Percentiles rank a stretch among this genome's conserved stretches.
These are phyloP conservation scores for Forsythia suspensa DNA, from an alignment of 257 asterid species.

Conservation along the genomic window DNA sequence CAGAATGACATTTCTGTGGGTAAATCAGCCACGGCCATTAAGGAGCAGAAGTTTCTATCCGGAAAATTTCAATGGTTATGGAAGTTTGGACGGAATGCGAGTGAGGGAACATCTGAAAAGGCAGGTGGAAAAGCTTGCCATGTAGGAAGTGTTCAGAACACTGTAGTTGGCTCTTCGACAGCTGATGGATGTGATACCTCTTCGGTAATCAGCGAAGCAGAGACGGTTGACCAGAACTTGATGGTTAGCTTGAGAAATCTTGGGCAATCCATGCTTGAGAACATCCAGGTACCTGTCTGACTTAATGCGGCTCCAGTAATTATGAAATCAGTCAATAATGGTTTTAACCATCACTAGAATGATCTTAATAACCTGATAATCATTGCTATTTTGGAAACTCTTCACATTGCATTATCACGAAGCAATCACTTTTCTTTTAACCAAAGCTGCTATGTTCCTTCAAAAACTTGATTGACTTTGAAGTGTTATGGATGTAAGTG, in stretches of 20 bases:
- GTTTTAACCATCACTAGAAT: background rate
- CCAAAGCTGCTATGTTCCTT: conserved; percentile 2
- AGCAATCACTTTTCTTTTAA: background rate
- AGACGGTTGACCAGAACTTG: conserved; percentile 44
- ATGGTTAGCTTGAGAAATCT: conserved; percentile 35
- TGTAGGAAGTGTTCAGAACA: conserved; percentile 14
- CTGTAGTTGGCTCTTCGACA: conserved; percentile 8
- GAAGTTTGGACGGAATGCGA: conserved; percentile 45
- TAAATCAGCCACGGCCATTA: conserved; percentile 14
- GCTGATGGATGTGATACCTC: conserved; percentile 14
- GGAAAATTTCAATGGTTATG: conserved; percentile 45
- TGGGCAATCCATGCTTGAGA: conserved; percentile 53
- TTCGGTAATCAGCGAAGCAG: conserved; percentile 34
- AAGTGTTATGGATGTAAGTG: background rate
- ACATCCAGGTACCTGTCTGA: conserved; percentile 42
- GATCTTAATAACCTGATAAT: background rate
- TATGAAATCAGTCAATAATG: background rate
- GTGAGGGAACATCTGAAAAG: conserved; percentile 37
- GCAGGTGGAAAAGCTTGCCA: conserved; percentile 22
- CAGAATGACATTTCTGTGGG: conserved; percentile 33
- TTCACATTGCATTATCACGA: background rate
- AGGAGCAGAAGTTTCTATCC: conserved; percentile 40
- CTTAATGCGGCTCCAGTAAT: background rate
- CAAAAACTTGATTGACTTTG: background rate
- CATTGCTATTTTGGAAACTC: background rate